These are phyloP conservation scores for Globisporangium cystogenes DNA, from an alignment of 352 stramenopile species.

Conservation along the genomic window DNA sequence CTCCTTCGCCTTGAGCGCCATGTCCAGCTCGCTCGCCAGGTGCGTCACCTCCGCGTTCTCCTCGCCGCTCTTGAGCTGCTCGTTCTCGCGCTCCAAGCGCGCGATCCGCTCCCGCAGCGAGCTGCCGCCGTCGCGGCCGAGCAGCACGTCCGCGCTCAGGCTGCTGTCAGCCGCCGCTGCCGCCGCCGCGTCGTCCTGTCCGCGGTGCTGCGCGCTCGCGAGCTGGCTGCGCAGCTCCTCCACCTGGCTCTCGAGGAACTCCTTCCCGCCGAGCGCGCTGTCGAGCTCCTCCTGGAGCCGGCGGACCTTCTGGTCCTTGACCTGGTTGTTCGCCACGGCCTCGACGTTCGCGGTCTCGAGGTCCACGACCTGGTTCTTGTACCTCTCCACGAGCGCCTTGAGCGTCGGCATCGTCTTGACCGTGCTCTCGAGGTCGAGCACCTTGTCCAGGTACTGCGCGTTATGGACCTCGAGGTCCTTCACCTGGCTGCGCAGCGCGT, in stretches of 20 bases:
- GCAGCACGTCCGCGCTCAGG: slow-evolving; percentile 53
- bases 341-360: slow-evolving; percentile 81
- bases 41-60: slow-evolving; percentile 42
- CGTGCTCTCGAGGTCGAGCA: slow-evolving; percentile 80
- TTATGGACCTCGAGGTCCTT: slow-evolving; percentile 79
- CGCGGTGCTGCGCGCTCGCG: slow-evolving; percentile 43
- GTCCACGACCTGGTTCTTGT: slow-evolving; percentile 88
- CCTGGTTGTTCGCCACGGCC: slow-evolving; percentile 60
- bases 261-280: slow-evolving; percentile 69
- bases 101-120: slow-evolving; percentile 53
- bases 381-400: slow-evolving; percentile 74
- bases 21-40: slow-evolving; percentile 66
- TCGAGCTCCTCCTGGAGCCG: slow-evolving; percentile 84
- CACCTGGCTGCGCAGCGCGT: slow-evolving; percentile 61
- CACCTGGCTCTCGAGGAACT: slow-evolving; percentile 83
- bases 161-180: slow-evolving; percentile 26
- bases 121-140: slow-evolving; percentile 58
- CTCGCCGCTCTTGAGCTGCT: slow-evolving; percentile 48
- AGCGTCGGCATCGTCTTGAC: slow-evolving; percentile 83
- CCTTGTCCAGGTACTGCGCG: slow-evolving; percentile 77
- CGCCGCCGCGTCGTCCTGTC: slow-evolving; percentile 32
- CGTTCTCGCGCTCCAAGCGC: slow-evolving; percentile 73
- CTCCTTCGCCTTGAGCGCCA: slow-evolving; percentile 72
- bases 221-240: slow-evolving; percentile 73
- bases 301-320: slow-evolving; percentile 80